Evolutionary conservation across 1,139 yeast genomes (phyloP), one percentile per base, ranked within the genome.

Genomic region (Pichia sp.): DNA sequence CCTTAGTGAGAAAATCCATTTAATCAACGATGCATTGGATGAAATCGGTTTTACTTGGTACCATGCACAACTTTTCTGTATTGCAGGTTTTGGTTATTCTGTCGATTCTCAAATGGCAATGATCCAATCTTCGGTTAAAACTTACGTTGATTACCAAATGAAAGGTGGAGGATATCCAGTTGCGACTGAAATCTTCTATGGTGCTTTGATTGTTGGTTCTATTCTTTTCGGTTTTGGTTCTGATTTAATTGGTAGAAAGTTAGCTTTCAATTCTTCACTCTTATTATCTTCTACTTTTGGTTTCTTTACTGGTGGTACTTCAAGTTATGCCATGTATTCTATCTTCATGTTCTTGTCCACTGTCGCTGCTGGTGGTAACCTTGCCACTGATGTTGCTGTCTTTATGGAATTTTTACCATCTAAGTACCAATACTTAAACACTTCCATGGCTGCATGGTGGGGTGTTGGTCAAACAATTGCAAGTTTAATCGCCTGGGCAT

Each of bases 11-110:
- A 62, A 62, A 43, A 61, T 62, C 39, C 49, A 48, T 24, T 45
- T 60, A 17, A 53, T 77, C 44, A 75, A 76, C 56, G 60, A 73
- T 46, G 78, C 79, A 10, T 62, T 76, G 24, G 79, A 76, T 55
- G 77, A 76, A 50, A 73, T 76, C 21, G 81, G 81, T 0, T 72
- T 76, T 59, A 75, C 80, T 3, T 66, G 72, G 72, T 72, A 70
- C 54, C 79, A 75, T 50, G 60, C 67, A 35, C 68, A 71, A 52
- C 60, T 73, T 34, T 70, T 76, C 56, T 69, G 60, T 54, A 59
- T 77, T 34, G 76, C 76, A 52, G 86, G 86, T 17, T 74, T 79
- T 73, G 87, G 87, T 15, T 81, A 81, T 58, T 76, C 82, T 7
- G 81, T 78, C 22, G 86, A 81, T 59, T 77, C 84, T 15, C 80